A percentile compares a stretch with the other conserved stretches of the same genome.
Evolutionary conservation across 139 green algal genomes (phyloP).

Genomic region (Marvania coccoides): DNA sequence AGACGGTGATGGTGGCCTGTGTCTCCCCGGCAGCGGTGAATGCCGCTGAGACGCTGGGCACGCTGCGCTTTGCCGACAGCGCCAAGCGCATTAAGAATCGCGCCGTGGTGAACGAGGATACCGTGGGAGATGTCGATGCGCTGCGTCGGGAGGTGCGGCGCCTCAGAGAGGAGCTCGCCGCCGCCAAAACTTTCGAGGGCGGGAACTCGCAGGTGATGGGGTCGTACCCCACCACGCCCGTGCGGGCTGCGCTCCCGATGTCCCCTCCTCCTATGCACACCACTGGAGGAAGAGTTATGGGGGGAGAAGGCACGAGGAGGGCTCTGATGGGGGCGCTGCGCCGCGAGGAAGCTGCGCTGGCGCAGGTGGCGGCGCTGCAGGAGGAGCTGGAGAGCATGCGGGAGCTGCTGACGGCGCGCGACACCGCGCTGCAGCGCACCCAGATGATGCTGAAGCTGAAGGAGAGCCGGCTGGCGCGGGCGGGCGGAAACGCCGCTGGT

Average conservation of each 20-base stretch:
- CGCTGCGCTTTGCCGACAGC: constrained; percentile 78
- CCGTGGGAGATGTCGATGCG: constrained; percentile 36
- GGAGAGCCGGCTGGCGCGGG: constrained; percentile 28
- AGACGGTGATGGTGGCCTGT: constrained; percentile 89
- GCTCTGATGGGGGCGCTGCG: constrained; percentile 34
- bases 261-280: no score
- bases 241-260: background rate
- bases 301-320: background rate
- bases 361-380: constrained; percentile 26
- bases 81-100: constrained; percentile 91
- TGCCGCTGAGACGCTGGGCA: constrained; percentile 77
- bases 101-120: constrained; percentile 64
- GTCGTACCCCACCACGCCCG: background rate
- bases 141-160: constrained; percentile 55
- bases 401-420: constrained; percentile 26
- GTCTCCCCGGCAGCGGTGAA: constrained; percentile 57
- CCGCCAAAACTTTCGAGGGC: background rate
- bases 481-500: background rate
- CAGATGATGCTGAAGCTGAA: constrained; percentile 45
- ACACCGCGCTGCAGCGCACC: constrained; percentile 37
- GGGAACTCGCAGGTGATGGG: constrained; percentile 18
- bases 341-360: constrained; percentile 25
- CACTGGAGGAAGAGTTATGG: background rate
- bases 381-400: constrained; percentile 37
- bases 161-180: constrained; percentile 34